These are phyloP conservation scores for Dioscorea zingiberensis DNA, from an alignment of 106 monocot species.

Conservation along the genomic window DNA sequence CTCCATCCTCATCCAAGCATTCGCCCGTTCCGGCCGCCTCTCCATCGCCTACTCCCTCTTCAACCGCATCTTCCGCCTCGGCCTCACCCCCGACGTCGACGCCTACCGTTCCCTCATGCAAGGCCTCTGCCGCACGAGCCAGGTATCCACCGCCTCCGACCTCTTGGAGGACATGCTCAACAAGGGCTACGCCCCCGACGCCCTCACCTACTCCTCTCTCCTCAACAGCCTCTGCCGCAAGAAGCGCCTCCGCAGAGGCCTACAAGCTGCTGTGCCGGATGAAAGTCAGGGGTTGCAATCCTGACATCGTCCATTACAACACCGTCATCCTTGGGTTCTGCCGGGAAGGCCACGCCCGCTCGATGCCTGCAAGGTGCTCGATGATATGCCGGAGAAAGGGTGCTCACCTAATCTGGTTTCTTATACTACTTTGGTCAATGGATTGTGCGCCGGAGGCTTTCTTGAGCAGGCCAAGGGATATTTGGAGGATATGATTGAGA, in stretches of 20 bases:
- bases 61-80: conserved; percentile 29
- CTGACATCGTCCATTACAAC: conserved; percentile 78
- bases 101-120: conserved; percentile 69
- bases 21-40: conserved; percentile 34
- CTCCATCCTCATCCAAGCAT: conserved; percentile 51
- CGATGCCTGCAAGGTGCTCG: conserved; percentile 81
- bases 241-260: conserved; percentile 72
- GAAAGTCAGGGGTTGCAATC: conserved; percentile 68
- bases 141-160: conserved; percentile 48
- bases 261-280: conserved; percentile 83
- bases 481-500: conserved; percentile 55
- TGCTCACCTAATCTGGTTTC: conserved; percentile 55
- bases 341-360: conserved; percentile 52
- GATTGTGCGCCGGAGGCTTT: conserved; percentile 50
- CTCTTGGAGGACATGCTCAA: conserved; percentile 95
- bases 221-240: conserved; percentile 81
- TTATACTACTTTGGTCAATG: conserved; percentile 55
- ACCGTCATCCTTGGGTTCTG: conserved; percentile 72
- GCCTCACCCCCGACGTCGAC: conserved; percentile 37
- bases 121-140: conserved; percentile 66
- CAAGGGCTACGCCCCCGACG: conserved; percentile 52
- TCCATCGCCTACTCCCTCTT: conserved; percentile 65
- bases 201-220: conserved; percentile 58
- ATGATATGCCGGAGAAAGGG: conserved; percentile 57
- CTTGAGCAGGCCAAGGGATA: conserved; percentile 52